Evolutionary conservation across 805 yeast genomes (phyloP).

Genomic region (Nakazawaea ernobii): DNA sequence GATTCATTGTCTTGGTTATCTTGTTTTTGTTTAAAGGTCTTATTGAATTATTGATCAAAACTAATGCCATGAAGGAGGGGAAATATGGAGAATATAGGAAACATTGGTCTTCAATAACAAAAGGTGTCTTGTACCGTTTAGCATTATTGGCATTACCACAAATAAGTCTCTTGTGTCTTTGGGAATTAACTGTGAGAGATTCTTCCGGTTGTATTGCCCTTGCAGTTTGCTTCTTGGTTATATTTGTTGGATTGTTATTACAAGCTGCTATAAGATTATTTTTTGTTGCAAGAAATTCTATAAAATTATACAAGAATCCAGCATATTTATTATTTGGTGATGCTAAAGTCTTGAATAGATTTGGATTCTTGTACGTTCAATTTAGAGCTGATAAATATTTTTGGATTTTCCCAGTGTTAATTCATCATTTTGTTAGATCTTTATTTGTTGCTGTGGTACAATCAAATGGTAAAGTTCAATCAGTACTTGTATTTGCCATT

Average conservation of each 20-base stretch:
- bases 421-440: slow-evolving; percentile 67
- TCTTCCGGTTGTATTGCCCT: slow-evolving; percentile 78
- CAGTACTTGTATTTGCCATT: slow-evolving; percentile 66
- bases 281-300: slow-evolving; percentile 67
- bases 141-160: slow-evolving; percentile 86
- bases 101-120: slow-evolving; percentile 79
- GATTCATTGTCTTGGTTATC: slow-evolving; percentile 50
- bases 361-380: slow-evolving; percentile 90
- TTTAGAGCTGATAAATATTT: slow-evolving; percentile 83
- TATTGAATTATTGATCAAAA: slow-evolving; percentile 55
- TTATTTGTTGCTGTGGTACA: slow-evolving; percentile 86
- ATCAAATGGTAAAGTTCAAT: slow-evolving; percentile 72
- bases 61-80: slow-evolving; percentile 53
- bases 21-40: slow-evolving; percentile 62
- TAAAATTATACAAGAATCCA: slow-evolving; percentile 74
- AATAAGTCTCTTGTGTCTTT: slow-evolving; percentile 69
- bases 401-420: slow-evolving; percentile 64
- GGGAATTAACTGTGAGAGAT: slow-evolving; percentile 84
- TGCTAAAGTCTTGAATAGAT: slow-evolving; percentile 69
- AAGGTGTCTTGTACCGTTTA: slow-evolving; percentile 84
- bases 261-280: slow-evolving; percentile 77
- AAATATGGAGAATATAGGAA: slow-evolving; percentile 72
- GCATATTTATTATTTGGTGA: slow-evolving; percentile 90
- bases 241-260: slow-evolving; percentile 51
- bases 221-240: slow-evolving; percentile 64